Base-by-base conservation (phyloP, 176 grass and related monocot species). In the Neostapfia colusana region DNA sequence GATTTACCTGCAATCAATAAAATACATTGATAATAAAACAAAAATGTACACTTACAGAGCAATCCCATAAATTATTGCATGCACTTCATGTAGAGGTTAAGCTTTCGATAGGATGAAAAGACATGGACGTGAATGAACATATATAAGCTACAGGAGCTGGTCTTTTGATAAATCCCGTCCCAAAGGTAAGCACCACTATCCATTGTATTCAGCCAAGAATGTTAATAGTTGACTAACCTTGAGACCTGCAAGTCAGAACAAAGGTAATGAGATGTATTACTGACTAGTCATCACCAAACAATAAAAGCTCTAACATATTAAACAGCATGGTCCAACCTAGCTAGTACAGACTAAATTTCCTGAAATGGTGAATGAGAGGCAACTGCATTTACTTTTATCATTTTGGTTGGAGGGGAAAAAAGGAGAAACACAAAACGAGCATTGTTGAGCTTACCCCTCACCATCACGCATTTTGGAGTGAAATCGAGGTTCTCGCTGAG, bases 401-500 rank as follows among this genome's bases (percentile, higher is more conserved):
- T 79, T 36, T 8, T 75, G 70, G 44, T 65, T 28, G 51, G 27
- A 76, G 20, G 37, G 56, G 58, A 11, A 18, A 18, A 76, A 21
- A 20, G 7, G 28, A 63, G 42, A 83, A 81, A 65, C 25, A 54
- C 35, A 65, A 48, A 6, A 83, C 48, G 23, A 59, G 57, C 56
- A 70, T 53, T 41, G 27, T 60, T 40, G 81, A 70, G 45, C 69
- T 81, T 92, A 98, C 95, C 91, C 91, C 75, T 98, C 91, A 13
- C 75, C 89, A 34, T 93, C 89, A 71, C 78, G 87, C 63, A 76
- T 78, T 85, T 84, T 88, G 53, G 91, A 74, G 42, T 91, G 79
- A 75, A 92, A 88, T 39, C 89, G 82, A 59, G 84, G 86, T 70
- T 97, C 91, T 42, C 79, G 84, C 60, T 92, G 91, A 54, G 91